These are phyloP conservation scores for Colletotrichum sp. DNA, from an alignment of 2,329 filamentous ascomycete genomes.

Conservation along the genomic window DNA sequence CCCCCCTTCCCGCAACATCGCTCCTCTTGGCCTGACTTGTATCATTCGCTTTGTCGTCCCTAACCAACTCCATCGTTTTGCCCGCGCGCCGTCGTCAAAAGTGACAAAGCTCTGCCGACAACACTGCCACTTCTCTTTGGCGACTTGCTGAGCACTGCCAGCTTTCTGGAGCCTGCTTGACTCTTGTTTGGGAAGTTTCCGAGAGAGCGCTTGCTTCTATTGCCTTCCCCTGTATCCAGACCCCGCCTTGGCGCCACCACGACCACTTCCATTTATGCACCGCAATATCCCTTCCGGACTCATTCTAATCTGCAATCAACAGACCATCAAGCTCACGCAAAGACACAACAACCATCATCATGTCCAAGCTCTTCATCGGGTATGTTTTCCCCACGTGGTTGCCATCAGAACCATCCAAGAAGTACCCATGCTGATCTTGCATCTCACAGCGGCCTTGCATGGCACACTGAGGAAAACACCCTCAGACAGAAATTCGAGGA, in stretches of 20 bases:
- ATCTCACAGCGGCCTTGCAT: conserved; percentile 82
- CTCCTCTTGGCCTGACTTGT: neutral
- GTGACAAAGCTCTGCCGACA: conserved; percentile 13
- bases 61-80: neutral
- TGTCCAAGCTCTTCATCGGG: conserved; percentile 97
- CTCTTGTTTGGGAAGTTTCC: conserved; percentile 8
- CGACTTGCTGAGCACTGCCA: neutral
- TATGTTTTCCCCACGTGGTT: conserved; percentile 50
- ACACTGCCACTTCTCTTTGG: conserved; percentile 14
- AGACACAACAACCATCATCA: conserved; percentile 44
- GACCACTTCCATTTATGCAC: conserved; percentile 19
- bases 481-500: conserved; percentile 91
- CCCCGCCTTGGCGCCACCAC: conserved; percentile 14
- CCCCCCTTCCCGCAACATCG: neutral
- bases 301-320: neutral
- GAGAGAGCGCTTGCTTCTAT: neutral
- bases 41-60: conserved; percentile 10
- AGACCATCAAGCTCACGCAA: neutral
- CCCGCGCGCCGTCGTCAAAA: neutral
- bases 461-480: conserved; percentile 93
- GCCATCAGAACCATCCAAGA: neutral
- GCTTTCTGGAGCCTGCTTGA: neutral
- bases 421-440: conserved; percentile 11
- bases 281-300: conserved; percentile 8
- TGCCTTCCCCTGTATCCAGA: neutral